phyloP scores from a whole-genome alignment of 2,329 filamentous ascomycete genomes.

The Cordyceps cicadae region DNA sequence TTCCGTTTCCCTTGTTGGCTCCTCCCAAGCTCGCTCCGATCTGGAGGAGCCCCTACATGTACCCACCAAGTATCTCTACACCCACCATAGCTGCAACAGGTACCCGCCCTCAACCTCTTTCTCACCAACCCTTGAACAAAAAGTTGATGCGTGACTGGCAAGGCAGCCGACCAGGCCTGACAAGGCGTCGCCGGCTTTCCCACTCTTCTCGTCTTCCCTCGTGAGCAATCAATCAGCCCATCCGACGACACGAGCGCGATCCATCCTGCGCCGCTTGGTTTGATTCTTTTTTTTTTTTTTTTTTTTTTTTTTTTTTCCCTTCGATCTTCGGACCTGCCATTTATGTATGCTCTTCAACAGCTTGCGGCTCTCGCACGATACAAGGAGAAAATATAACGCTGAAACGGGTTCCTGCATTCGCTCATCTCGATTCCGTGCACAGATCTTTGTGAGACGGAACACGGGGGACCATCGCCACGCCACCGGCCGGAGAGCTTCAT shows the following conservation, averaged over 20 bases:
- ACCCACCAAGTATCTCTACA: background rate
- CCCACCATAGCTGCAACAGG: background rate
- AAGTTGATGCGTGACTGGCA: constrained; percentile 11
- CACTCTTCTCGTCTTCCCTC: background rate
- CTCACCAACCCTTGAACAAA: background rate
- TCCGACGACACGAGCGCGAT: background rate
- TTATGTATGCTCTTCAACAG: background rate
- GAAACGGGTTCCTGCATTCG: constrained; percentile 8
- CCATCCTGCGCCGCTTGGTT: background rate
- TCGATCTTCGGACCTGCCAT: background rate
- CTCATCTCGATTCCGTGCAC: background rate
- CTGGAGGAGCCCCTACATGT: background rate
- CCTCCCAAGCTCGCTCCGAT: no score
- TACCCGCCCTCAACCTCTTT: background rate
- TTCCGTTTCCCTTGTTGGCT: no score
- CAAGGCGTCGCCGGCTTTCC: background rate
- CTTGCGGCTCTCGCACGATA: background rate
- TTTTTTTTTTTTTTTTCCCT: background rate
- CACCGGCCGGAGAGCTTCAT: no score
- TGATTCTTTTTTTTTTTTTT: background rate
- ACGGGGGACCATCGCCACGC: background rate
- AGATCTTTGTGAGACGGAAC: background rate
- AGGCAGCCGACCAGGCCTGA: constrained; percentile 12
- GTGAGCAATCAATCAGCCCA: no score
- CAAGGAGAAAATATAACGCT: background rate